Evolutionary conservation across 2,329 filamentous ascomycete genomes (phyloP), one percentile per base, ranked within the genome.

Genomic region (Cadophora sp.): DNA sequence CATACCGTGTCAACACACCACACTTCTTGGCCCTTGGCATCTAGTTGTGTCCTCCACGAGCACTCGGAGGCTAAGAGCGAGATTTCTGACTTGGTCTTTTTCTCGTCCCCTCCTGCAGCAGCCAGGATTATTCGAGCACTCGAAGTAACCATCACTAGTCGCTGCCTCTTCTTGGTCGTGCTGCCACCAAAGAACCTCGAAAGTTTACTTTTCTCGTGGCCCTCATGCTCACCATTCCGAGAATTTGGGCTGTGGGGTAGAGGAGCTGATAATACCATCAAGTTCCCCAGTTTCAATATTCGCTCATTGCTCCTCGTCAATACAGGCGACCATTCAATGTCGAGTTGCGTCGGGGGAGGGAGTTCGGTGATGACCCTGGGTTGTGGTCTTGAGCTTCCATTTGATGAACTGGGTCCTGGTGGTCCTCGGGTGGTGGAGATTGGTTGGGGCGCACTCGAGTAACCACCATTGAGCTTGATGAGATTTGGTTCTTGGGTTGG

Each of bases 271-370:
- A 92, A 84, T 8, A 99, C 94, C 79, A 94, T 87, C 70, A 97
- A 82, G 75, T 99, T 97, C 1, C 96, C 96, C 24, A 99, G 83
- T 78, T 97, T 97, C 70, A 99, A 80, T 72, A 99, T 99, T 43
- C 96, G 88, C 79, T 99, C 96, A 76, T 98, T 97, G 67, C 89
- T 90, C 75, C 90, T 89, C 11, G 92, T 97, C 64, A 99, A 83
- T 4, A 99, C 94, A 0, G 96, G 96, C 0, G 95, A 97, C 96
- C 96, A 99, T 80, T 99, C 96, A 66, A 99, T 97, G 76, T 99
- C 96, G 30, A 99, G 83, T 78, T 98, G 96, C 60, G 92, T 97
- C 0, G 96, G 96, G n/a, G 96, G 95, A 18, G 96, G 94, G 11
- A 99, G 84, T 78, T 99, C 96, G 0, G 96, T 98, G 68, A 99